Evolutionary conservation across 2,329 filamentous ascomycete genomes (phyloP).

Genomic region (Didymella glomerata): DNA sequence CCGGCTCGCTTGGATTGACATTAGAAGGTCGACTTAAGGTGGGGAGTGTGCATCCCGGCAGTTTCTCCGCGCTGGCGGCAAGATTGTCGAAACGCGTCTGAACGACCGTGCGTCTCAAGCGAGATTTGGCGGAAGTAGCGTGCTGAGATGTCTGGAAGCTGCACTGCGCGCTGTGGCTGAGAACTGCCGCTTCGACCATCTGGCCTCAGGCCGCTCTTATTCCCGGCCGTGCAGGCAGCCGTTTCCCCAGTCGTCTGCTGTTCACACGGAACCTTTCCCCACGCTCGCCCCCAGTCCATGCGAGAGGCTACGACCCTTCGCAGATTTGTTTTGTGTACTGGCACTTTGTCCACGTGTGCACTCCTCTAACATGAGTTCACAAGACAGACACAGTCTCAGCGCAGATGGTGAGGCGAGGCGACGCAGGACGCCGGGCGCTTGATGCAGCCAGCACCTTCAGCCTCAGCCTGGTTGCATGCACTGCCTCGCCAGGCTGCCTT

Average conservation of each 20-base stretch:
- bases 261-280: no score
- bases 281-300: constrained; percentile 2
- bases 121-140: neutral
- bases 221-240: neutral
- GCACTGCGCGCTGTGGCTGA: neutral
- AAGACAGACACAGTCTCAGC: neutral
- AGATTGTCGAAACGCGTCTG: neutral
- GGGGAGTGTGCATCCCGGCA: neutral
- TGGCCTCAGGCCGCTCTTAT: neutral
- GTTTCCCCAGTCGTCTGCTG: neutral
- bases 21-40: neutral
- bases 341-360: constrained; percentile 9
- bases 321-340: neutral
- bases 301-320: constrained; percentile 6
- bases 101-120: neutral
- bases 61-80: neutral
- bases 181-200: neutral
- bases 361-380: constrained; percentile 4
- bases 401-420: neutral
- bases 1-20: no score
- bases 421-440: constrained; percentile 5
- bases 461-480: constrained; percentile 17
- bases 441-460: constrained; percentile 1
- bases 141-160: neutral
- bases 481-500: constrained; percentile 12